Percentiles rank a stretch among this genome's conserved stretches.
phyloP scores from a whole-genome alignment of 495 filamentous ascomycete genomes.

The Aspergillus sclerotioniger region DNA sequence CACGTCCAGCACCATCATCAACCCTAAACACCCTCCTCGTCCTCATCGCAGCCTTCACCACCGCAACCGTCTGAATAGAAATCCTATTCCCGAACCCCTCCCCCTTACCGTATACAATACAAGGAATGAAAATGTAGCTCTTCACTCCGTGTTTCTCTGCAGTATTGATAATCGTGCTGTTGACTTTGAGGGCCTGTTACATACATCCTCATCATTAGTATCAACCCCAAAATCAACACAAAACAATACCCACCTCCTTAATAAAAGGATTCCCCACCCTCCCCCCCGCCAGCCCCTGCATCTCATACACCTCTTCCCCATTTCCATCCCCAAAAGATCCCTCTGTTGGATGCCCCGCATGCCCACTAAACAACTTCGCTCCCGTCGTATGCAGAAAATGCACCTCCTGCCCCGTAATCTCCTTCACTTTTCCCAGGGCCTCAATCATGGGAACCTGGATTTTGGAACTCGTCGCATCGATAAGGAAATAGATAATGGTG shows the following conservation, averaged over 20 bases:
- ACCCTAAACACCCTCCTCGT: constrained; percentile 36
- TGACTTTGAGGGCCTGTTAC: constrained; percentile 29
- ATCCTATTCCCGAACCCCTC: constrained; percentile 49
- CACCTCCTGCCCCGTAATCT: constrained; percentile 35
- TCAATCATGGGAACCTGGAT: constrained; percentile 35
- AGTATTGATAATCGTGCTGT: constrained; percentile 37
- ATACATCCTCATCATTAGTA: constrained; percentile 12
- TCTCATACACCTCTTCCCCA: constrained; percentile 33
- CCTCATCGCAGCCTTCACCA: constrained; percentile 42
- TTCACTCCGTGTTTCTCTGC: constrained; percentile 36
- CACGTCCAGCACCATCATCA: constrained; percentile 28
- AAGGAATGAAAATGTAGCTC: constrained; percentile 48
- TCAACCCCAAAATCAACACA: neutral
- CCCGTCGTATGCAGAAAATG: constrained; percentile 46
- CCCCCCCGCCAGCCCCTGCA: constrained; percentile 36
- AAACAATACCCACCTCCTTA: neutral
- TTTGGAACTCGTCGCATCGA: constrained; percentile 26
- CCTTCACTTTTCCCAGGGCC: constrained; percentile 40
- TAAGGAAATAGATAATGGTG: constrained; percentile 42
- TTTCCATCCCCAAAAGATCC: constrained; percentile 41
- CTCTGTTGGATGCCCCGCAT: constrained; percentile 30
- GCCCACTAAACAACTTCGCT: constrained; percentile 34
- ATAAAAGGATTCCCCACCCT: constrained; percentile 5
- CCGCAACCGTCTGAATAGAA: constrained; percentile 48
- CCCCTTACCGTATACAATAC: constrained; percentile 46